Conservation (phyloP, 805 yeast species). For the Nakazawaea anatomiae region DNA sequence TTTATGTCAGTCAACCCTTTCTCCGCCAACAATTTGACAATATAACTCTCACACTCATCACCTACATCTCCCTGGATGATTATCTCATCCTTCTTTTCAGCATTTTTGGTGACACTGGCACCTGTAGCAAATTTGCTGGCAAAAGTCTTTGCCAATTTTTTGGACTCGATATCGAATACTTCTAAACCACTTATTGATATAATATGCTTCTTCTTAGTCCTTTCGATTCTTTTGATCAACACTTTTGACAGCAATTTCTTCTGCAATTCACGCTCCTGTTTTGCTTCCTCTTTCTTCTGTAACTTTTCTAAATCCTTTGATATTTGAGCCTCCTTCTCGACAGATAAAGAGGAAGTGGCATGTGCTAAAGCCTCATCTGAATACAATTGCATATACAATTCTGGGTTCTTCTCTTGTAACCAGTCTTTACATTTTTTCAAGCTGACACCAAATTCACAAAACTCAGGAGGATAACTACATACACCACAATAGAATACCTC, state of each 20-base stretch:
- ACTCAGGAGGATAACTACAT: slow-evolving; percentile 83
- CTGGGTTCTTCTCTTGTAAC: slow-evolving; percentile 57
- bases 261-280: slow-evolving; percentile 77
- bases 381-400: slow-evolving; percentile 55
- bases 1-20: slow-evolving; percentile 80
- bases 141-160: slow-evolving; percentile 85
- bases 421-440: slow-evolving; percentile 81
- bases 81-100: slow-evolving; percentile 88
- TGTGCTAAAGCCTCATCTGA: slow-evolving; percentile 50
- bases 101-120: slow-evolving; percentile 83
- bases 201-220: slow-evolving; percentile 84
- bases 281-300: slow-evolving; percentile 81
- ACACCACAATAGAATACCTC: slow-evolving; percentile 65
- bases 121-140: slow-evolving; percentile 96
- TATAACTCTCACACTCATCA: slow-evolving; percentile 79
- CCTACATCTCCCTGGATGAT: slow-evolving; percentile 93
- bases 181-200: slow-evolving; percentile 85
- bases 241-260: slow-evolving; percentile 78
- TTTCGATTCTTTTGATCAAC: slow-evolving; percentile 76
- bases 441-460: slow-evolving; percentile 85
- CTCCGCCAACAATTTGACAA: slow-evolving; percentile 64
- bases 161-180: slow-evolving; percentile 82
- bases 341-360: slow-evolving; percentile 53
- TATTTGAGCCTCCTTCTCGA: slow-evolving; percentile 78
- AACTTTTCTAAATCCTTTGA: slow-evolving; percentile 77